These are phyloP conservation scores for Senna tora DNA, from an alignment of 306 rosid species.

Conservation along the genomic window DNA sequence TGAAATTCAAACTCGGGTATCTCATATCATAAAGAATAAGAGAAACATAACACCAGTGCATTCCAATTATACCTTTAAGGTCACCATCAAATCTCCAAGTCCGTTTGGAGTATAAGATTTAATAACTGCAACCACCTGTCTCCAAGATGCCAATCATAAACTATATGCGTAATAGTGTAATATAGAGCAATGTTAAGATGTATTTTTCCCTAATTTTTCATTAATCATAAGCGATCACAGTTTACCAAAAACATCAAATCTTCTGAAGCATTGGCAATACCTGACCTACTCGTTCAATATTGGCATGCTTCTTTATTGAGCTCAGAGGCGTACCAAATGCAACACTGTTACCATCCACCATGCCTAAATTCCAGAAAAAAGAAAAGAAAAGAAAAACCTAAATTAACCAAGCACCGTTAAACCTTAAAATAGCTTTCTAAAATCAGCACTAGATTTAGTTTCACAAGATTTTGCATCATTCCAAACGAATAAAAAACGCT, in stretches of 20 bases:
- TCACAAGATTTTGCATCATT: neutral
- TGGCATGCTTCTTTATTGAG: constrained; percentile 53
- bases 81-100: constrained; percentile 69
- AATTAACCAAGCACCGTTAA: neutral
- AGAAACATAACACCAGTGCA: neutral
- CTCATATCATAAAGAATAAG: neutral
- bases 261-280: constrained; percentile 33
- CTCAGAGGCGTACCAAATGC: constrained; percentile 45
- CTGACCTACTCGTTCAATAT: constrained; percentile 42
- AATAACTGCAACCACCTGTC: constrained; percentile 60
- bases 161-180: neutral
- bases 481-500: neutral
- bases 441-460: neutral
- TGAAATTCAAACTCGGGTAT: constrained; percentile 44
- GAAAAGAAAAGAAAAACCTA: neutral
- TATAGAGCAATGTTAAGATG: neutral
- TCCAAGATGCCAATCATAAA: constrained; percentile 16
- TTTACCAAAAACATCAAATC: neutral
- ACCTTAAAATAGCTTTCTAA: neutral
- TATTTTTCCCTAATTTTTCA: neutral
- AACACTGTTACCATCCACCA: constrained; percentile 18
- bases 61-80: constrained; percentile 59
- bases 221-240: no score
- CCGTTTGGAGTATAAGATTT: constrained; percentile 76
- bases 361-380: constrained; percentile 21